These are phyloP conservation scores for Cardamine chenopodiifolia DNA, from an alignment of 345 rosid genomes.

Conservation along the genomic window DNA sequence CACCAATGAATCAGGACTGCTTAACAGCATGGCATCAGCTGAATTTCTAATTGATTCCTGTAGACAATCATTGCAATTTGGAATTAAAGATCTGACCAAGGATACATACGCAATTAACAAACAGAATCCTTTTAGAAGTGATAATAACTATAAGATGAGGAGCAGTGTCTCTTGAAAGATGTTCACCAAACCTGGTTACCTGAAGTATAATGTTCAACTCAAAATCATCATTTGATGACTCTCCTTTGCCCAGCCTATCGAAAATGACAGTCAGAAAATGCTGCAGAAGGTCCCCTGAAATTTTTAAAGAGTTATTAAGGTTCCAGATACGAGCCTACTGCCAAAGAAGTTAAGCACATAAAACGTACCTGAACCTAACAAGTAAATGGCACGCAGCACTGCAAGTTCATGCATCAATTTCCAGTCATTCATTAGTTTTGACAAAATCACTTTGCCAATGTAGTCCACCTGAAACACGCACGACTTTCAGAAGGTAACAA, in stretches of 20 bases:
- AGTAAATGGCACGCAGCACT: conserved; percentile 91
- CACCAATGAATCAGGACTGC: conserved; percentile 83
- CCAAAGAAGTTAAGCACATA: conserved; percentile 24
- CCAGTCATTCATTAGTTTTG: conserved; percentile 92
- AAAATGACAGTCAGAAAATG: conserved; percentile 84
- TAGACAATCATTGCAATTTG: conserved; percentile 28
- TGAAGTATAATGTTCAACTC: conserved; percentile 87
- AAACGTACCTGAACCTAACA: conserved; percentile 88
- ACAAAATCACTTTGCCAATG: conserved; percentile 73
- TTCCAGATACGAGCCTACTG: conserved; percentile 19
- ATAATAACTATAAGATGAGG: conserved; percentile 1
- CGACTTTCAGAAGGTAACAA: conserved; percentile 28
- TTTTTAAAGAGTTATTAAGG: conserved; percentile 16
- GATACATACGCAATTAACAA: conserved; percentile 16
- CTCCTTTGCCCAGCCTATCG: conserved; percentile 82
- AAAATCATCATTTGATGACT: conserved; percentile 90
- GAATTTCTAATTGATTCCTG: conserved; percentile 97
- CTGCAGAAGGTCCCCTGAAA: conserved; percentile 91
- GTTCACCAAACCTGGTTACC: conserved; percentile 50
- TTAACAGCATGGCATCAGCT: conserved; percentile 78
- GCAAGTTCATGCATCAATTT: conserved; percentile 95
- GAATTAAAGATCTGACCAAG: neutral
- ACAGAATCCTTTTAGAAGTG: neutral
- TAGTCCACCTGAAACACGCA: conserved; percentile 64
- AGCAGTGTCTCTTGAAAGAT: conserved; percentile 1